phyloP scores from a whole-genome alignment of 2,329 filamentous ascomycete species.

The Emmonsia crescens region DNA sequence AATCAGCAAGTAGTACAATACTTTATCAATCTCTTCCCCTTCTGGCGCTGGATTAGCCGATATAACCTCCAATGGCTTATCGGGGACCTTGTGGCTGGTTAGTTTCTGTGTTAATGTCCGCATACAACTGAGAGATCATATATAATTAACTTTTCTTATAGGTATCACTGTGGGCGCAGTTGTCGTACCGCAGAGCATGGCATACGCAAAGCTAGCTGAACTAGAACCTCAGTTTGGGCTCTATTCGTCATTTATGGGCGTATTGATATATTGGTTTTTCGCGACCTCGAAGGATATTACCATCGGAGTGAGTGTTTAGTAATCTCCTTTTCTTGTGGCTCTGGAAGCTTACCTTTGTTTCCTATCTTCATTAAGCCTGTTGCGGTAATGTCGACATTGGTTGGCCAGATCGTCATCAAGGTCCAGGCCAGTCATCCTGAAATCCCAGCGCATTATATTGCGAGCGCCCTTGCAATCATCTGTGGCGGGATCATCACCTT shows the following conservation, averaged over 20 bases:
- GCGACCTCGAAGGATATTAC: slow-evolving; percentile 98
- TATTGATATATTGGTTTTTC: slow-evolving; percentile 93
- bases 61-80: slow-evolving; percentile 86
- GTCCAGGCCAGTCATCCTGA: slow-evolving; percentile 47
- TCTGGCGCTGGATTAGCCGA: slow-evolving; percentile 72
- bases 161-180: slow-evolving; percentile 63
- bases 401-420: slow-evolving; percentile 66
- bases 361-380: slow-evolving; percentile 52
- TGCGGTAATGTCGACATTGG: slow-evolving; percentile 86
- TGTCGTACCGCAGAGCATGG: slow-evolving; percentile 95
- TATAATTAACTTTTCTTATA: slow-evolving; percentile 17
- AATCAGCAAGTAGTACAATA: slow-evolving; percentile 49
- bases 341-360: slow-evolving; percentile 10
- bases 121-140: background rate
- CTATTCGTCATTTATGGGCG: slow-evolving; percentile 93
- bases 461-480: slow-evolving; percentile 67
- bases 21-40: slow-evolving; percentile 66
- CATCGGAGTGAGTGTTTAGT: slow-evolving; percentile 61
- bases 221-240: slow-evolving; percentile 75
- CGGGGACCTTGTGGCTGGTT: slow-evolving; percentile 82
- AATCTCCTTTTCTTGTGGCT: background rate
- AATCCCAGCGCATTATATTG: slow-evolving; percentile 50
- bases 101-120: slow-evolving; percentile 20
- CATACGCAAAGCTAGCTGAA: slow-evolving; percentile 74
- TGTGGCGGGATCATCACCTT: slow-evolving; percentile 65